phyloP scores from a whole-genome alignment of 2,329 filamentous ascomycete genomes.

The Cucurbitaria berberidis region DNA sequence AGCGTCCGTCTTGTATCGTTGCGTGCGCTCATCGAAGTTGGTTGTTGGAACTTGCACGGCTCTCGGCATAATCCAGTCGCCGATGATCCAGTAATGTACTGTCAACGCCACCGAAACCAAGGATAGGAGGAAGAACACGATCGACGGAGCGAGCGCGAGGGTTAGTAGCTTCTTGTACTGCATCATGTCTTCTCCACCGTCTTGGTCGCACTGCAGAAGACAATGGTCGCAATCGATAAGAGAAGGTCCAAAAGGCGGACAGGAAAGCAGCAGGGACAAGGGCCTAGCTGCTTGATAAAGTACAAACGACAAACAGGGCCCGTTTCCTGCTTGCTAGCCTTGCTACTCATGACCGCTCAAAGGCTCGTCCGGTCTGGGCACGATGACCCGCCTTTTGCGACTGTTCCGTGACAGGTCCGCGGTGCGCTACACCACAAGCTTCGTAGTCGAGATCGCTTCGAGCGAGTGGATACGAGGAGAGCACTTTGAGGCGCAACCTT shows the following conservation, averaged over 20 bases:
- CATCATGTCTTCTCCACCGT: conserved; percentile 17
- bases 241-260: conserved; percentile 1
- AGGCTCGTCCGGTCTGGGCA: conserved; percentile 16
- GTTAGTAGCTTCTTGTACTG: conserved; percentile 29
- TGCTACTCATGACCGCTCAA: conserved; percentile 5
- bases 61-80: conserved; percentile 34
- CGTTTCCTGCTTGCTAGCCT: conserved; percentile 13
- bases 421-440: conserved; percentile 15
- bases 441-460: conserved; percentile 3
- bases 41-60: conserved; percentile 24
- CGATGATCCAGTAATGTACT: conserved; percentile 39
- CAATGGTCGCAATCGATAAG: conserved; percentile 8
- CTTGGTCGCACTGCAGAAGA: conserved; percentile 4
- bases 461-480: conserved; percentile 13
- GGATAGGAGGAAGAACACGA: conserved; percentile 36
- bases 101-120: conserved; percentile 37
- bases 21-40: conserved; percentile 23
- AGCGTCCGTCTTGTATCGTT: conserved; percentile 26
- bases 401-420: conserved; percentile 5
- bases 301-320: conserved; percentile 2
- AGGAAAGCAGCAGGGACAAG: conserved; percentile 14
- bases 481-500: conserved; percentile 6
- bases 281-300: conserved; percentile 22
- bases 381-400: conserved; percentile 14
- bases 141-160: conserved; percentile 29